Evolutionary conservation across 2,329 filamentous ascomycete genomes (phyloP).

Genomic region (Xylaria multiplex): DNA sequence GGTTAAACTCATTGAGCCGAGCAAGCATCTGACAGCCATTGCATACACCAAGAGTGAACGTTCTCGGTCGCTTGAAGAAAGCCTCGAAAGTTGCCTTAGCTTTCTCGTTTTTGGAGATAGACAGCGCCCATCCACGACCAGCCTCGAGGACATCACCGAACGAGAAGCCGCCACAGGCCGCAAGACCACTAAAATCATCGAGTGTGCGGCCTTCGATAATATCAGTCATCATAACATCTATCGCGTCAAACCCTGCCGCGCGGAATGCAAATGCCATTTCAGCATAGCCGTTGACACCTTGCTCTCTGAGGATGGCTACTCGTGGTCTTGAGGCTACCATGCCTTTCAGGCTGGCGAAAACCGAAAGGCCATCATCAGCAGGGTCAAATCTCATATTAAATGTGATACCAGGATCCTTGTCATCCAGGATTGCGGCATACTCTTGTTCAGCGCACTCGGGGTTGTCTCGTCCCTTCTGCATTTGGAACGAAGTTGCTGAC

Average conservation of each 20-base stretch:
- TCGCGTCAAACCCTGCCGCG: conserved; percentile 86
- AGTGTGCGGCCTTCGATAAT: conserved; percentile 83
- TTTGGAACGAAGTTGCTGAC: conserved; percentile 86
- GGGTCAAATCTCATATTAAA: conserved; percentile 87
- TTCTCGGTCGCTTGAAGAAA: conserved; percentile 90
- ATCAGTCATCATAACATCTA: conserved; percentile 98
- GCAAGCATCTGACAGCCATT: conserved; percentile 97
- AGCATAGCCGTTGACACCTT: conserved; percentile 94
- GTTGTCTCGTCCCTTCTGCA: conserved; percentile 92
- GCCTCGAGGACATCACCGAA: conserved; percentile 87
- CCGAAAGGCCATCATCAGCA: conserved; percentile 77
- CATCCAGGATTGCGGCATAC: conserved; percentile 77
- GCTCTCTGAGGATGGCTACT: conserved; percentile 93
- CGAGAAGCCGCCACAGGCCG: conserved; percentile 96
- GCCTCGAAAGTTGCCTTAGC: conserved; percentile 78
- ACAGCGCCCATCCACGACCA: conserved; percentile 96
- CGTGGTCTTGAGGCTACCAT: conserved; percentile 65
- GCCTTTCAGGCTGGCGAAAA: conserved; percentile 68
- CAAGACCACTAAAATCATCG: conserved; percentile 84
- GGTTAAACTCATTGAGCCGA: conserved; percentile 83
- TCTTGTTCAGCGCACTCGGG: conserved; percentile 86
- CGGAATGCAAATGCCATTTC: conserved; percentile 97
- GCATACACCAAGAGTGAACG: conserved; percentile 93
- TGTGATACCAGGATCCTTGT: conserved; percentile 81
- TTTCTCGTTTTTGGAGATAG: conserved; percentile 84